A percentile compares a stretch with the other conserved stretches of the same genome.
Conservation (phyloP, 2,329 filamentous ascomycete genomes). For the Fusarium sp. region DNA sequence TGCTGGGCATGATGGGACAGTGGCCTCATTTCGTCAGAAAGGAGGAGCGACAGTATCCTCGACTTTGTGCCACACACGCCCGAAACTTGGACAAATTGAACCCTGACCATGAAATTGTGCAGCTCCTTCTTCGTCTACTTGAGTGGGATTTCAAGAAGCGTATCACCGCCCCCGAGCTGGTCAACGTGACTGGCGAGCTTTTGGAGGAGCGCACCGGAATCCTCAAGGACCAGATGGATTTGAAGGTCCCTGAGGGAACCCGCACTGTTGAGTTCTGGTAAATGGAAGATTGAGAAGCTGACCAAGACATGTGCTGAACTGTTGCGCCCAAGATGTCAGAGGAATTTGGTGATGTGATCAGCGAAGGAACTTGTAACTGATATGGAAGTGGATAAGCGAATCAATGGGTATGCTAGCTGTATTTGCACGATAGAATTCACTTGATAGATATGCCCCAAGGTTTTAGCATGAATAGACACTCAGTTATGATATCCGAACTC, state of each 20-base stretch:
- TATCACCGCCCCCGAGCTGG: slow-evolving; percentile 38
- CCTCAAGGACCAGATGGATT: slow-evolving; percentile 19
- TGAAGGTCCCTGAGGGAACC: slow-evolving; percentile 44
- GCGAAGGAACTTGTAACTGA: neutral
- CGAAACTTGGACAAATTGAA: slow-evolving; percentile 42
- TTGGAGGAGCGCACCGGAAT: neutral
- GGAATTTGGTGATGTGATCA: neutral
- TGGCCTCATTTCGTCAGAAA: slow-evolving; percentile 37
- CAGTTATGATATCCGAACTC: neutral
- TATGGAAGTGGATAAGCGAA: neutral
- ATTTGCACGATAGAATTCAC: neutral
- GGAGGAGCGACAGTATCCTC: slow-evolving; percentile 40
- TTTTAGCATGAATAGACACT: neutral
- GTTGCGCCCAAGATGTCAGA: neutral
- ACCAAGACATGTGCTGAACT: neutral
- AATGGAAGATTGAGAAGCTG: neutral
- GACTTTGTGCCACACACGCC: slow-evolving; percentile 42
- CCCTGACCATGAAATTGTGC: slow-evolving; percentile 38
- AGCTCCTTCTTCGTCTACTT: slow-evolving; percentile 40
- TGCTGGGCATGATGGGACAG: slow-evolving; percentile 48
- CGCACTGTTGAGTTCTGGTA: slow-evolving; percentile 47
- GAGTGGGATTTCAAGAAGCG: slow-evolving; percentile 32
- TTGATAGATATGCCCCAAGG: neutral
- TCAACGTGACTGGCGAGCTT: slow-evolving; percentile 13
- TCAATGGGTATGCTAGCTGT: neutral